A percentile compares a stretch with the other conserved stretches of the same genome.
These are phyloP conservation scores for Galeopsis tetrahit DNA, from an alignment of 257 asterid genomes.

Conservation along the genomic window DNA sequence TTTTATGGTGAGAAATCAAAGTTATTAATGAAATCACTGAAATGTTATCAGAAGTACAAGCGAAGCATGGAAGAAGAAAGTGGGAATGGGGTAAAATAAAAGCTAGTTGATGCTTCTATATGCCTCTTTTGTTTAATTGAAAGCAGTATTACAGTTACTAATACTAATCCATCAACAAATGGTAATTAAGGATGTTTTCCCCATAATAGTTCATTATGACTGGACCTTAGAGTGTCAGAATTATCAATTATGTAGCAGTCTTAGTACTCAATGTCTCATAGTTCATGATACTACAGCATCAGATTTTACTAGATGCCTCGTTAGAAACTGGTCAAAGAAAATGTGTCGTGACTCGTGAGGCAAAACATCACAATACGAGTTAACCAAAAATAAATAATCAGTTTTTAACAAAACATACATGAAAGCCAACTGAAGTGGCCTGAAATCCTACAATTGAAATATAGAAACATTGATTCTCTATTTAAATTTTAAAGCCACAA, in stretches of 20 bases:
- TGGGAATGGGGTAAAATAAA: background rate
- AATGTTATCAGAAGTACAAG: conserved; percentile 16
- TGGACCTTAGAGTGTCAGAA: conserved; percentile 10
- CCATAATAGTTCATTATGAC: conserved; percentile 10
- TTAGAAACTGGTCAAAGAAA: background rate
- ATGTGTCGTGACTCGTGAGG: background rate
- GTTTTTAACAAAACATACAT: background rate
- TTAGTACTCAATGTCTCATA: conserved; percentile 4
- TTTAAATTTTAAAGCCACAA: conserved; percentile 20
- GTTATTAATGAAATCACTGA: background rate
- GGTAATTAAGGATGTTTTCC: conserved; percentile 21
- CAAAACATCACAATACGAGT: background rate
- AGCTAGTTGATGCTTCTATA: conserved; percentile 23
- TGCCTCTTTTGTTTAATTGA: conserved; percentile 1
- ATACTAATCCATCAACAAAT: background rate
- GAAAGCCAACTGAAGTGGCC: conserved; percentile 7
- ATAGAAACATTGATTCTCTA: background rate
- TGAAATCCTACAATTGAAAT: conserved; percentile 2
- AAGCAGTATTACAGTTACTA: background rate
- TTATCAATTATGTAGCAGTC: conserved; percentile 1
- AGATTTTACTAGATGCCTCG: background rate
- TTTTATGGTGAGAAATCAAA: background rate
- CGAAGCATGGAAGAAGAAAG: background rate
- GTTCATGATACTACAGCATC: conserved; percentile 1
- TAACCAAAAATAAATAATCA: background rate